Conservation (phyloP, 2,329 filamentous ascomycete genomes). For the Scedosporium aurantiacum region DNA sequence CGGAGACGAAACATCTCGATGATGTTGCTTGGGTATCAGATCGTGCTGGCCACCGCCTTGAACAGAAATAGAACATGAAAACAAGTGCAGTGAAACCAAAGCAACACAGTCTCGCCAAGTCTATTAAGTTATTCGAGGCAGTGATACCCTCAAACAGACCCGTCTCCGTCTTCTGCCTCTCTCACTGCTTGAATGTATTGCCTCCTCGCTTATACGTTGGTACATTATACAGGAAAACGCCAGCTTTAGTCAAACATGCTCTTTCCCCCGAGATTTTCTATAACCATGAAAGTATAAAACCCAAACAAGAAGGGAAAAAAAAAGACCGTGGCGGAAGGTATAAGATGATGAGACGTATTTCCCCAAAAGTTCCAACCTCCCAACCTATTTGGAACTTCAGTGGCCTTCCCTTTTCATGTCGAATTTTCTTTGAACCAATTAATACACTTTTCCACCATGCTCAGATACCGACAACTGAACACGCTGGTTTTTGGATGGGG, state of each 20-base stretch:
- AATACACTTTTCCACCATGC: slow-evolving; percentile 1
- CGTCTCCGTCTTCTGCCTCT: too few relatives aligned
- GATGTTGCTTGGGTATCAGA: not conserved
- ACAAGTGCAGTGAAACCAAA: too few relatives aligned
- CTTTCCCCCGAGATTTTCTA: not conserved
- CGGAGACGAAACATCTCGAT: too few relatives aligned
- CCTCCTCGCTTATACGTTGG: not conserved
- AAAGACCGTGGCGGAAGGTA: not conserved
- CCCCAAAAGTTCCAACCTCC: not conserved
- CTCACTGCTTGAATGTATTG: not conserved
- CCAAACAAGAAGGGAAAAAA: not conserved
- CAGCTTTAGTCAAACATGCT: not conserved
- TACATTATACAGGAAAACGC: not conserved
- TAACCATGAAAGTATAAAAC: not conserved
- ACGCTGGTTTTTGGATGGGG: not conserved
- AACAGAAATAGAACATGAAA: too few relatives aligned
- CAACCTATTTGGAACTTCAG: not conserved
- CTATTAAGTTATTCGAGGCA: not conserved
- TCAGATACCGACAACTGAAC: not conserved
- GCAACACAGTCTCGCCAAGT: not conserved
- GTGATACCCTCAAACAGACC: not conserved
- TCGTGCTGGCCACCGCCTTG: too few relatives aligned
- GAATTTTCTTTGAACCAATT: not conserved
- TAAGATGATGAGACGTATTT: not conserved
- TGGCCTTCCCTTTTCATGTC: not conserved